Conservation (phyloP, 805 yeast genomes). For the Metschnikowia anglica region DNA sequence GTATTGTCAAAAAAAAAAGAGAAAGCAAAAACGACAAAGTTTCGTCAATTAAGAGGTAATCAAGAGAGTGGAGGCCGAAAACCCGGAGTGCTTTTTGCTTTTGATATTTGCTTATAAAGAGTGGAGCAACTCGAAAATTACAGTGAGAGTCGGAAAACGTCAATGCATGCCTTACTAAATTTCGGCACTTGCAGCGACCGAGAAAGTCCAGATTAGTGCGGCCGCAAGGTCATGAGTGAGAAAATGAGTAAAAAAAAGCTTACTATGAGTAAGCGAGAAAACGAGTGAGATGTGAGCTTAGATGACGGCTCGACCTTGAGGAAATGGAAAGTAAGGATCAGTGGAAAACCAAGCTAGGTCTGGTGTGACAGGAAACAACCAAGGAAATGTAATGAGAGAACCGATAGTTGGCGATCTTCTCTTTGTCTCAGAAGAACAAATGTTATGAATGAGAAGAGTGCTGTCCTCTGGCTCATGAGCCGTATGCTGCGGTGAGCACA, state of each 20-base stretch:
- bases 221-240: conserved; percentile 5
- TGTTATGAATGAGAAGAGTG: too few relatives aligned
- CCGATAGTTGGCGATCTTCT: too few relatives aligned
- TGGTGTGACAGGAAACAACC: too few relatives aligned
- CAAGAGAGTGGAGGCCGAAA: too few relatives aligned
- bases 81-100: too few relatives aligned
- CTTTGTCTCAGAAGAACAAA: too few relatives aligned
- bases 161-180: conserved; percentile 1
- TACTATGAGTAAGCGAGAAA: conserved; percentile 9
- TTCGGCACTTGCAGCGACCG: conserved; percentile 9
- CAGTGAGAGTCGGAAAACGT: neutral
- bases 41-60: too few relatives aligned
- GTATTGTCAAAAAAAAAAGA: neutral
- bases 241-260: conserved; percentile 7
- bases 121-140: neutral
- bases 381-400: too few relatives aligned
- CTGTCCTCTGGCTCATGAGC: too few relatives aligned
- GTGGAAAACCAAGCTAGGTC: neutral
- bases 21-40: too few relatives aligned
- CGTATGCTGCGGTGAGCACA: too few relatives aligned
- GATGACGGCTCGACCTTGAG: neutral
- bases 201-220: conserved; percentile 6
- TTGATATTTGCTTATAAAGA: neutral
- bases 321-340: neutral
- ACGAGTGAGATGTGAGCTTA: neutral